Evolutionary conservation across 1,284 basidiomycete genomes (phyloP).

Genomic region (Apiotrichum sp.): DNA sequence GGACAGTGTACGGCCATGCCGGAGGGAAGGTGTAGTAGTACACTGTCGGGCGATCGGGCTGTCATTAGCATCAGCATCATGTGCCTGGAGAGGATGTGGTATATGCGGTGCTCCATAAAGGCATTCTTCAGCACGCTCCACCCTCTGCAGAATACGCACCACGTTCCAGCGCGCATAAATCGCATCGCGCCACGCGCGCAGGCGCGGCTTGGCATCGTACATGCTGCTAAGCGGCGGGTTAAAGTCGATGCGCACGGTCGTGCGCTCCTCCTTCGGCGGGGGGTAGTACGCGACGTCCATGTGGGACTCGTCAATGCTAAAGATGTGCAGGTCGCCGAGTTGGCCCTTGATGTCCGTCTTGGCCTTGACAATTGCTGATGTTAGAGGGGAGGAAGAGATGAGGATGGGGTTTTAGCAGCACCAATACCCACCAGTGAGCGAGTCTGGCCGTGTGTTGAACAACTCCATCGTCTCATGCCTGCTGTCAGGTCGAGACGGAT

Average conservation of each 20-base stretch:
- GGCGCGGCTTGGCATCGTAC: constrained; percentile 13
- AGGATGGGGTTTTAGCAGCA: no score
- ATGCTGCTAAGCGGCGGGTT: constrained; percentile 21
- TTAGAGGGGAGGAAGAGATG: no score
- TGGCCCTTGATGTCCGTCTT: constrained; percentile 21
- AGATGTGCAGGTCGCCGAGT: constrained; percentile 30
- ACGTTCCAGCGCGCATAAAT: constrained; percentile 23
- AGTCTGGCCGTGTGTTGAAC: constrained; percentile 30
- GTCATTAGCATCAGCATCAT: neutral
- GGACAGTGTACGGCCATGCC: constrained; percentile 22
- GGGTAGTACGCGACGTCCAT: constrained; percentile 24
- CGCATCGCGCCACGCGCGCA: constrained; percentile 13
- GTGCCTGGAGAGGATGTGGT: neutral
- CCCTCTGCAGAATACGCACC: constrained; percentile 13
- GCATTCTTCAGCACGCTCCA: no score
- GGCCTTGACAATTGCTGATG: constrained; percentile 30
- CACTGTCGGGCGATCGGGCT: constrained; percentile 19
- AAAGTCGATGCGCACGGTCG: constrained; percentile 19
- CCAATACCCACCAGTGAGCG: constrained; percentile 30
- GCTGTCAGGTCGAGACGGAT: constrained; percentile 1
- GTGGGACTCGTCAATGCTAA: constrained; percentile 14
- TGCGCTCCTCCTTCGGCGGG: constrained; percentile 14
- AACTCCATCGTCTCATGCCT: constrained; percentile 9
- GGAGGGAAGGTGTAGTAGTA: constrained; percentile 26
- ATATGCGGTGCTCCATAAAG: no score